Conservation (phyloP, 805 yeast genomes). For the Lipomyces kockii region DNA sequence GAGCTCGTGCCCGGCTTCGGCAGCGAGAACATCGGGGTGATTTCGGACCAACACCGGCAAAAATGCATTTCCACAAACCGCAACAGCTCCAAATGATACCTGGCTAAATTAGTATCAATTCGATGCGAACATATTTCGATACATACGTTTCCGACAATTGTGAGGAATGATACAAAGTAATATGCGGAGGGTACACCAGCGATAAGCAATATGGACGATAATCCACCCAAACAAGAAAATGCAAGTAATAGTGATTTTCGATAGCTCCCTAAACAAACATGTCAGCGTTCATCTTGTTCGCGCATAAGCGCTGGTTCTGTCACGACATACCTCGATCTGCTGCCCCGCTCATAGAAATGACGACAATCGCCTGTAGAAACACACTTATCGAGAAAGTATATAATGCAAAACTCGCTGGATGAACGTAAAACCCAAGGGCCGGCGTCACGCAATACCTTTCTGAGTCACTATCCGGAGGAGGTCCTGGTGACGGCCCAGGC, state of each 20-base stretch:
- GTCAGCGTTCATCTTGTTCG: neutral
- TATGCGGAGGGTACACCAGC: conserved; percentile 50
- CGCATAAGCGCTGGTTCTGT: neutral
- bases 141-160: conserved; percentile 60
- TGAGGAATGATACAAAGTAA: conserved; percentile 59
- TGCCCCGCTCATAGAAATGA: conserved; percentile 73
- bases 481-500: conserved; percentile 1
- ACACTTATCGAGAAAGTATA: conserved; percentile 77
- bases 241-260: conserved; percentile 60
- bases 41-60: conserved; percentile 64
- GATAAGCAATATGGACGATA: conserved; percentile 56
- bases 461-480: conserved; percentile 25
- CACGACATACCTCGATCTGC: conserved; percentile 55
- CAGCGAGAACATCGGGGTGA: conserved; percentile 40
- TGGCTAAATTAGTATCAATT: conserved; percentile 1
- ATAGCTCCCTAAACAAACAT: conserved; percentile 48
- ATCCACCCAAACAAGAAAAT: conserved; percentile 64
- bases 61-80: conserved; percentile 78
- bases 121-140: neutral
- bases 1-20: neutral
- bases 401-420: conserved; percentile 73
- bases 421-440: conserved; percentile 56
- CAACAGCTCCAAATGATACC: conserved; percentile 73
- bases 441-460: conserved; percentile 54
- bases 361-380: conserved; percentile 69